A percentile compares a stretch with the other conserved stretches of the same genome.
Evolutionary conservation across 2,329 filamentous ascomycete genomes (phyloP).

Genomic region (Ramularia collo-cygni): DNA sequence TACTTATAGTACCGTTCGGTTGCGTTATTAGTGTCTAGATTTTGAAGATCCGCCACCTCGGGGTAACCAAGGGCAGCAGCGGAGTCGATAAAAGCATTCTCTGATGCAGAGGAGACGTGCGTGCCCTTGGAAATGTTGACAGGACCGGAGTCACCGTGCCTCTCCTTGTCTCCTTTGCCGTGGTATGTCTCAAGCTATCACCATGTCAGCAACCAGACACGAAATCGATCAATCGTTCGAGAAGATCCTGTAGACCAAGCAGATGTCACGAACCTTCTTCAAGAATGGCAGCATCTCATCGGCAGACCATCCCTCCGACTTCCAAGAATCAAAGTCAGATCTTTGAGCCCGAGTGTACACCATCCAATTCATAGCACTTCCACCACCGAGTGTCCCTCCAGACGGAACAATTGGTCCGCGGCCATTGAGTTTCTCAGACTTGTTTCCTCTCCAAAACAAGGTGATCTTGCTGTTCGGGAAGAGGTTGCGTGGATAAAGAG

Average conservation of each 20-base stretch:
- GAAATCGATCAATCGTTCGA: no score
- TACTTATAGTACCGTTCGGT: conserved; percentile 42
- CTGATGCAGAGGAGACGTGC: conserved; percentile 32
- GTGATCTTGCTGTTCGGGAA: conserved; percentile 44
- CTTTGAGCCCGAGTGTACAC: conserved; percentile 40
- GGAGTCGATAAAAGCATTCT: conserved; percentile 46
- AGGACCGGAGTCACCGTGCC: conserved; percentile 51
- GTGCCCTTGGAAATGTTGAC: conserved; percentile 50
- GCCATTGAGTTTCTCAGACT: conserved; percentile 40
- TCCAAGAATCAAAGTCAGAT: conserved; percentile 48
- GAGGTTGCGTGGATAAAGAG: conserved; percentile 44
- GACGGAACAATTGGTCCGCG: conserved; percentile 39
- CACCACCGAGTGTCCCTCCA: conserved; percentile 54
- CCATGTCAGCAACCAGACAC: neutral
- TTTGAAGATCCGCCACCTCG: conserved; percentile 48
- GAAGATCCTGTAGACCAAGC: no score
- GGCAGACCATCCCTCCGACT: conserved; percentile 45
- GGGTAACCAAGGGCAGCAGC: conserved; percentile 43
- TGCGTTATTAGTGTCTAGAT: conserved; percentile 39
- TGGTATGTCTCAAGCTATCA: conserved; percentile 50
- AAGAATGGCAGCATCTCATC: conserved; percentile 48
- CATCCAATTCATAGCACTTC: conserved; percentile 39
- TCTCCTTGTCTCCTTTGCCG: conserved; percentile 36
- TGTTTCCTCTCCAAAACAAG: conserved; percentile 47
- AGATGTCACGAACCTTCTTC: conserved; percentile 42